Evolutionary conservation across 768 basidiomycete species (phyloP), one percentile per base, ranked within the genome.

Genomic region (Calocybe cyanea): DNA sequence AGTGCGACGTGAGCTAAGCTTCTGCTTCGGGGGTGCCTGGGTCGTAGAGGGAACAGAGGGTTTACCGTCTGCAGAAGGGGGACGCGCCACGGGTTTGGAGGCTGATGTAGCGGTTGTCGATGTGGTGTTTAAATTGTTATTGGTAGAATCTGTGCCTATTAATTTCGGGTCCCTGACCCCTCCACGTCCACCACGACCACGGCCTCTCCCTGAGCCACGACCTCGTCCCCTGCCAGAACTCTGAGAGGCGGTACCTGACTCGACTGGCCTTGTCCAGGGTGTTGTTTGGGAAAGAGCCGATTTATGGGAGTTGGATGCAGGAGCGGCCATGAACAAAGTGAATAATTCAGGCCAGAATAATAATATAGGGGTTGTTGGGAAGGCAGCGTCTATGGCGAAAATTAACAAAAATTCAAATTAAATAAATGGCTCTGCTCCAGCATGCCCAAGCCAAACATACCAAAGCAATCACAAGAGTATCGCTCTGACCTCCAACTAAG

Each of bases 231-330:
- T 69, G 52, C 64, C 61, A 23, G 70, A 57, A 36, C 75, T 74
- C 54, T 64, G 71, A 52, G 76, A 77, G 25, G 76, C 68, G 25
- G 73, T 66, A 6, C 71, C 75, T 40, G 71, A 65, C 37, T 79
- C 80, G 39, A 65, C 68, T n/a, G 63, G 55, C 39, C 66, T 67
- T 34, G 57, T 61, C 78, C 79, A 78, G 43, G 67, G 52, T 36
- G 48, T 46, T 25, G 66, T 64, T 48, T 70, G 61, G 49, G 57
- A 45, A 40, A 67, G 37, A 46, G 54, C 57, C 48, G 62, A 46
- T 47, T 43, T 45, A 41, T 64, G 43, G 49, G 54, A 25, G 51
- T 46, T 47, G 46, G 57, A 62, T 42, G 71, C 54, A 49, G 73
- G 60, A n/a, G 73, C 58, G 45, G 76, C 64, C 77, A 80, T 80